Base-by-base conservation (phyloP, 441 rosid species). In the Sinapis alba region DNA sequence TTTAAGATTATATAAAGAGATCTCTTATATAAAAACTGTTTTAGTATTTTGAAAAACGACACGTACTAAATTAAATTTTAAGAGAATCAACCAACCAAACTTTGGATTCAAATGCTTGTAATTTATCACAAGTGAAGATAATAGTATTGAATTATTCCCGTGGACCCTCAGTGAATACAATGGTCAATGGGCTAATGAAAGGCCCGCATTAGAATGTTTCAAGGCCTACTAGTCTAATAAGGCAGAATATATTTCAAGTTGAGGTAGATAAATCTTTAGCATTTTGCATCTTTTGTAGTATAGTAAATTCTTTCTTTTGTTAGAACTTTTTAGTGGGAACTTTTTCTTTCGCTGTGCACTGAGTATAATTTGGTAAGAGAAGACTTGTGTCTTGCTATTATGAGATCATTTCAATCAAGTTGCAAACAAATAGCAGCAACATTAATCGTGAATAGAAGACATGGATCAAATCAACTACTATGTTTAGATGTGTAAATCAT, bases 1-100 rank as follows among this genome's bases (percentile, higher is more conserved):
- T 56, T 76, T 70, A 76, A 69, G 69, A 76, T 27, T 68, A 23
- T n/a, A n/a, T n/a, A n/a, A n/a, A n/a, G n/a, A n/a, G n/a, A n/a
- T n/a, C n/a, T n/a, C n/a, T n/a, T n/a, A n/a, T 65, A 67, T 32
- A 43, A 13, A 11, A 68, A 63, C 11, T 54, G 74, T 62, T 69
- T 58, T 68, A 43, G 28, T 45, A 43, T 24, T 45, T 54, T 23
- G 21, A 32, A 70, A 62, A 57, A 21, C 72, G 66, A 70, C 72
- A 57, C 62, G 67, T 59, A 71, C 58, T 77, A 27, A 32, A 36
- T 34, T 13, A 59, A 59, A 68, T 58, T 65, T 77, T 50, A 5
- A 50, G 13, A 23, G 63, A 65, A 65, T 65, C 71, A 70, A 64
- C 47, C 68, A 26, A 70, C 58, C 68, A 26, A 59, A 50, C 57